A percentile compares a stretch with the other conserved stretches of the same genome.
Evolutionary conservation across 2,329 filamentous ascomycete species (phyloP).

Genomic region (Exophiala sideris): DNA sequence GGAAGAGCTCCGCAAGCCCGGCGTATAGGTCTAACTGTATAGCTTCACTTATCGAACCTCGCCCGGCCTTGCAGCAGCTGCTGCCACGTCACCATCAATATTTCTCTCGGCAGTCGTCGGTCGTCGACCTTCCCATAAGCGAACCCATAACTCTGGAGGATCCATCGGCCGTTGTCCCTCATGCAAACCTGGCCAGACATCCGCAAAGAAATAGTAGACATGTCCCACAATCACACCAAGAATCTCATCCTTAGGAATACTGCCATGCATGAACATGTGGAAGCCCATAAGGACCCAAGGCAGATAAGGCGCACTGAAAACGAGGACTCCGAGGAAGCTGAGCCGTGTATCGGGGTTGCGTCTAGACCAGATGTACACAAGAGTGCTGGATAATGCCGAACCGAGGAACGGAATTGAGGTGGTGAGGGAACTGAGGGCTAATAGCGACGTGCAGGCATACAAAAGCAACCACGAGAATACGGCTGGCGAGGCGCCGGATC

Average conservation of each 20-base stretch:
- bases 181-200: slow-evolving; percentile 91
- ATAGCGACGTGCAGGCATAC: slow-evolving; percentile 75
- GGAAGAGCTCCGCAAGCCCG: too few species aligned
- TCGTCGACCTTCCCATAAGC: slow-evolving; percentile 64
- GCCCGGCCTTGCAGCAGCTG: slow-evolving; percentile 43
- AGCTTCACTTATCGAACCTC: slow-evolving; percentile 19
- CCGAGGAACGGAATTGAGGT: slow-evolving; percentile 83
- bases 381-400: slow-evolving; percentile 83
- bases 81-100: slow-evolving; percentile 62
- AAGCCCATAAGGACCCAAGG: slow-evolving; percentile 96
- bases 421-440: slow-evolving; percentile 78
- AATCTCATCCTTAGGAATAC: slow-evolving; percentile 90
- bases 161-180: slow-evolving; percentile 81
- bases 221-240: slow-evolving; percentile 93
- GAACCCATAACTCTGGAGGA: slow-evolving; percentile 84
- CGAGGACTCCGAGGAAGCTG: slow-evolving; percentile 81
- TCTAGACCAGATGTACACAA: slow-evolving; percentile 97
- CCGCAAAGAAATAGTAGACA: slow-evolving; percentile 96
- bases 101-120: slow-evolving; percentile 47
- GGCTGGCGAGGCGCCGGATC: slow-evolving; percentile 83
- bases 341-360: slow-evolving; percentile 88
- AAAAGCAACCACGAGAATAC: slow-evolving; percentile 93
- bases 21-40: background rate
- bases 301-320: slow-evolving; percentile 90
- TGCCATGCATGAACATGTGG: slow-evolving; percentile 84